Conservation (phyloP, 2,329 filamentous ascomycete genomes). For the Hirsutella thompsonii region DNA sequence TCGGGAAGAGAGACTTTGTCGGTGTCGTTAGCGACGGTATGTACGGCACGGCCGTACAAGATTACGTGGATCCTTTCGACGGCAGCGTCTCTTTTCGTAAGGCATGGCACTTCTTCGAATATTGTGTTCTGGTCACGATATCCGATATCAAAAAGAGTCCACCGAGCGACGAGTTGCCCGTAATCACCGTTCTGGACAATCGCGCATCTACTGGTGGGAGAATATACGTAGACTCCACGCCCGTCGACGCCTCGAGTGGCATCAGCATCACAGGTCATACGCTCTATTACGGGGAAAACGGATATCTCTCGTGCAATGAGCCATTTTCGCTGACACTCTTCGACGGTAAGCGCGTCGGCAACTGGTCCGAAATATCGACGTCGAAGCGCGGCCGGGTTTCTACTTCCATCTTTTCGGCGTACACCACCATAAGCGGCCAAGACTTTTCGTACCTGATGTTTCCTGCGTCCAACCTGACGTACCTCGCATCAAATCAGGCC, state of each 20-base stretch:
- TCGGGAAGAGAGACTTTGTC: conserved; percentile 10
- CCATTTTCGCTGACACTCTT: conserved; percentile 9
- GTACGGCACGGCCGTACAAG: conserved; percentile 7
- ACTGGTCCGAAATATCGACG: conserved; percentile 12
- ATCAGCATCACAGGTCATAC: too few relatives aligned
- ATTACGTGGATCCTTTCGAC: conserved; percentile 9
- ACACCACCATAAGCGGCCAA: conserved; percentile 4
- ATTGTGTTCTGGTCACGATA: conserved; percentile 1
- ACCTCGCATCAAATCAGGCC: not conserved
- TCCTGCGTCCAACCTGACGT: conserved; percentile 5
- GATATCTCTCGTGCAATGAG: not conserved
- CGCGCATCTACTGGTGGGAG: too few relatives aligned
- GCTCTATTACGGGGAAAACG: too few relatives aligned
- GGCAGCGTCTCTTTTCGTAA: conserved; percentile 10
- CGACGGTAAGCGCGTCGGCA: conserved; percentile 8
- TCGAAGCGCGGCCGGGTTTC: conserved; percentile 7
- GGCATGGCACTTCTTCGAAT: conserved; percentile 10
- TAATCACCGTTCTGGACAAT: too few relatives aligned
- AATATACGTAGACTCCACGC: too few relatives aligned
- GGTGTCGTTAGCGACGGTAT: conserved; percentile 11
- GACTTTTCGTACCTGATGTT: conserved; percentile 7
- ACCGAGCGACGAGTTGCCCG: too few relatives aligned
- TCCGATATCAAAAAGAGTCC: too few relatives aligned
- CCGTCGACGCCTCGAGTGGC: too few relatives aligned
- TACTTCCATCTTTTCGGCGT: conserved; percentile 10